phyloP scores from a whole-genome alignment of 2,329 filamentous ascomycete genomes.

The Pleoardoris graminearum region DNA sequence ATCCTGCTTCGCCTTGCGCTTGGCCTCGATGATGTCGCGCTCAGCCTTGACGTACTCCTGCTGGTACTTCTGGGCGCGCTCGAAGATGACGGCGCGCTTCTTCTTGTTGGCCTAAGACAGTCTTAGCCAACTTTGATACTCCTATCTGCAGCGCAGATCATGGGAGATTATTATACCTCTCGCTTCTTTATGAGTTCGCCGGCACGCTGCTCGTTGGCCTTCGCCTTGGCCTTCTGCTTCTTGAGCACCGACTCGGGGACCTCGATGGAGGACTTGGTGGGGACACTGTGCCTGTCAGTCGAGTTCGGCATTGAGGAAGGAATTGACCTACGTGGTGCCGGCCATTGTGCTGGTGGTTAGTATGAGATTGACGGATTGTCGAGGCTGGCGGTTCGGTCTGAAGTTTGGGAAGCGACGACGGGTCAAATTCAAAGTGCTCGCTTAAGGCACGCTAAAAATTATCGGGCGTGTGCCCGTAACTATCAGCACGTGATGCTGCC shows the following conservation, averaged over 20 bases:
- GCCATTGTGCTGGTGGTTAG: slow-evolving; percentile 45
- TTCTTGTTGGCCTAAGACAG: slow-evolving; percentile 87
- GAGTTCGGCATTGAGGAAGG: background rate
- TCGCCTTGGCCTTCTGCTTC: slow-evolving; percentile 99
- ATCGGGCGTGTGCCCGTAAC: too few relatives aligned
- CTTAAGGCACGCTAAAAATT: slow-evolving; percentile 31
- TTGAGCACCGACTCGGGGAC: slow-evolving; percentile 99
- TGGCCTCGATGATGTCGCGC: slow-evolving; percentile 97
- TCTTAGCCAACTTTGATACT: slow-evolving; percentile 46
- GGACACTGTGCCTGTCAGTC: slow-evolving; percentile 63
- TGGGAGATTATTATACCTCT: slow-evolving; percentile 64
- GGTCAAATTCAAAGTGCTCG: slow-evolving; percentile 34
- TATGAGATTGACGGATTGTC: slow-evolving; percentile 32
- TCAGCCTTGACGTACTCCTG: slow-evolving; percentile 97
- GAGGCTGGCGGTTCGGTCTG: slow-evolving; percentile 4
- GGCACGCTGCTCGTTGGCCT: slow-evolving; percentile 86
- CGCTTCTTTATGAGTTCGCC: slow-evolving; percentile 85
- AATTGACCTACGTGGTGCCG: slow-evolving; percentile 38
- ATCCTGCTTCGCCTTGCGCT: slow-evolving; percentile 85
- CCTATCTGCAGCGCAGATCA: slow-evolving; percentile 42
- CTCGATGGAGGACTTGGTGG: slow-evolving; percentile 92
- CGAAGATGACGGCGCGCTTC: slow-evolving; percentile 99
- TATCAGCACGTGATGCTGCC: slow-evolving; percentile 10
- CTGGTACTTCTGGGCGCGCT: slow-evolving; percentile 99
- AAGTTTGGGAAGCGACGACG: slow-evolving; percentile 21